Evolutionary conservation across 2,329 filamentous ascomycete genomes (phyloP).

Genomic region (Aspergillus spinulosporus): DNA sequence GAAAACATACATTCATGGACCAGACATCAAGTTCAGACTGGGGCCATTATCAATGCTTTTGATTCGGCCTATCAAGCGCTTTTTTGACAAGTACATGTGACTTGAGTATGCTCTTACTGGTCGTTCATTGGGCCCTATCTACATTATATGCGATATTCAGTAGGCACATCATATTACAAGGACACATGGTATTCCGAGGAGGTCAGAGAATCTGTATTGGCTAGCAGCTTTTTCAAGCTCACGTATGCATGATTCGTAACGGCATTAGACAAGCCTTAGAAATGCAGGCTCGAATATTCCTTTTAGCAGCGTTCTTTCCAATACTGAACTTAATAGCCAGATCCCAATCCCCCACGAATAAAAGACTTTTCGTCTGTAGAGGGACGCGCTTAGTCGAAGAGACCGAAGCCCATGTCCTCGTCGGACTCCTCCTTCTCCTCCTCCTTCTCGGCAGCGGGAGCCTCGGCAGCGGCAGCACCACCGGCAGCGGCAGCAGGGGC

Average conservation of each 20-base stretch:
- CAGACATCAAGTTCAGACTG: neutral
- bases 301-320: slow-evolving; percentile 31
- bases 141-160: neutral
- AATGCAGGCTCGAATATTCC: slow-evolving; percentile 31
- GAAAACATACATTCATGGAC: slow-evolving; percentile 1
- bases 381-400: slow-evolving; percentile 59
- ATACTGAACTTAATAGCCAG: slow-evolving; percentile 35
- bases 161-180: neutral
- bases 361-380: slow-evolving; percentile 40
- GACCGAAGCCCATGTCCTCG: slow-evolving; percentile 74
- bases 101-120: neutral
- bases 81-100: neutral
- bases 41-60: slow-evolving; percentile 1
- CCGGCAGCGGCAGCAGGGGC: slow-evolving; percentile 54
- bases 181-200: slow-evolving; percentile 23
- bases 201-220: slow-evolving; percentile 40
- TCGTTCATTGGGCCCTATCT: neutral
- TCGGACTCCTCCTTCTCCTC: slow-evolving; percentile 73
- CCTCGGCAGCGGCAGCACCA: slow-evolving; percentile 67
- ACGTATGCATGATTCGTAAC: slow-evolving; percentile 38
- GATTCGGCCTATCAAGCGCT: slow-evolving; percentile 3
- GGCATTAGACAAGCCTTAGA: slow-evolving; percentile 38
- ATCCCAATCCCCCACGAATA: slow-evolving; percentile 65
- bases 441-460: slow-evolving; percentile 69
- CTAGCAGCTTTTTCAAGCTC: slow-evolving; percentile 36